phyloP scores from a whole-genome alignment of 164 flowering plant genomes.

The Vitis rupestris region DNA sequence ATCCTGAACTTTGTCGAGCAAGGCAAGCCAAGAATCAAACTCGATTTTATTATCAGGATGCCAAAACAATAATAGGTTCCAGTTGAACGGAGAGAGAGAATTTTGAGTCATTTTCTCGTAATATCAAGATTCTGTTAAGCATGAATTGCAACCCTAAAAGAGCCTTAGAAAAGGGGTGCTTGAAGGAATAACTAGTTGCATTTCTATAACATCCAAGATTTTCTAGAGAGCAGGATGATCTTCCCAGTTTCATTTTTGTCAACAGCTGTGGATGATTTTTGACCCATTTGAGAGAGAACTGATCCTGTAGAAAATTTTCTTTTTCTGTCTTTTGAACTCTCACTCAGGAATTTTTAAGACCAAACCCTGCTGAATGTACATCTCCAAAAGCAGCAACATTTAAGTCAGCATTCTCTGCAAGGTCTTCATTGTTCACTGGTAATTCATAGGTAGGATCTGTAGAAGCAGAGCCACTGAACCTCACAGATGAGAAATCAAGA shows the following conservation, averaged over 20 bases:
- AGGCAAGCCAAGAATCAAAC: constrained; percentile 71
- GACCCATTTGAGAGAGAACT: constrained; percentile 14
- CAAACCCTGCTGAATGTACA: constrained; percentile 16
- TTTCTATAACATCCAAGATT: constrained; percentile 50
- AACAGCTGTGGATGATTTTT: constrained; percentile 13
- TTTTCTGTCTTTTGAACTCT: constrained; percentile 13
- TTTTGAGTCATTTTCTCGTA: constrained; percentile 65
- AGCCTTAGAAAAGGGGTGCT: constrained; percentile 70
- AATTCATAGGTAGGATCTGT: constrained; percentile 19
- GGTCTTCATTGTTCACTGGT: constrained; percentile 22
- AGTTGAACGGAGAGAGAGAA: constrained; percentile 67
- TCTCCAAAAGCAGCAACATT: constrained; percentile 18
- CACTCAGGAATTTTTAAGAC: constrained; percentile 4
- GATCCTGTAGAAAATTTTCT: constrained; percentile 11
- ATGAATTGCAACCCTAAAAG: constrained; percentile 76
- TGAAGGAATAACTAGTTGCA: constrained; percentile 67
- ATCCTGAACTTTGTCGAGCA: constrained; percentile 78
- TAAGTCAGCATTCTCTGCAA: constrained; percentile 10
- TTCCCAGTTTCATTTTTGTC: constrained; percentile 43
- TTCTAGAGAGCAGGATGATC: constrained; percentile 74
- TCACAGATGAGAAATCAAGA: constrained; percentile 26
- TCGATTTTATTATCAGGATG: constrained; percentile 74
- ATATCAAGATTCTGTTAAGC: constrained; percentile 34
- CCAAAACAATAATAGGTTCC: constrained; percentile 56
- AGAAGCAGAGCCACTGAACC: constrained; percentile 17